Base-by-base conservation (phyloP, 768 basidiomycete species). In the Lentinula guzmanii region DNA sequence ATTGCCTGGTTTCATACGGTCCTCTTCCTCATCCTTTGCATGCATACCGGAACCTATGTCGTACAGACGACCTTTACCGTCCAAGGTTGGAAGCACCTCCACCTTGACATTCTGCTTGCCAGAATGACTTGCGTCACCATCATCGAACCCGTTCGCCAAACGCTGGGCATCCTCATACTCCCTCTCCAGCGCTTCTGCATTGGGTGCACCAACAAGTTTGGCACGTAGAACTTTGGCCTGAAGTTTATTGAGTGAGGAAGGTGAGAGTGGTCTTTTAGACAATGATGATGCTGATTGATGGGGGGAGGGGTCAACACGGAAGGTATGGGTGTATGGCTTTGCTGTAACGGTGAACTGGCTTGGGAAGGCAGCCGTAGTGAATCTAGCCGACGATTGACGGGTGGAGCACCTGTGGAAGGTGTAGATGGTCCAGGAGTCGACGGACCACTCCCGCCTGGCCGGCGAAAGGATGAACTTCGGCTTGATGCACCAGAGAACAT, bases 141-240 rank as follows among this genome's bases (percentile, higher is more conserved):
- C 76, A 7, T 67, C 72, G 11, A 71, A 72, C 2, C 81, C 83
- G 61, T 81, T 78, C 0, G 77, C 78, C 63, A 73, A 84, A 52
- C 71, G 78, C 55, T 79, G 70, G 69, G 91, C 91, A 16, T 71
- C 76, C 58, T 98, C 93, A 65, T 98, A 99, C 74, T 96, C 87
- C 58, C 79, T 78, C 74, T 99, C 93, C 45, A 99, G 76, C 48
- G 79, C 77, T 21, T 81, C 83, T 7, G 94, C 91, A 67, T 93
- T 82, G 1, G 89, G 80, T n/a, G 85, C 80, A 35, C 83, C 86
- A 82, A 91, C 90, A 35, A 99, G 79, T 70, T 90, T 95, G 4
- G 97, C 95, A 39, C 93, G 87, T 8, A 99, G 76, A 1, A 97
- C 95, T 66, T 89, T 89, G 3, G 96, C 96, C 72, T 99, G 96